A percentile compares a stretch with the other conserved stretches of the same genome.
Conservation (phyloP, 164 flowering plant genomes). For the Vitis rotundifolia region DNA sequence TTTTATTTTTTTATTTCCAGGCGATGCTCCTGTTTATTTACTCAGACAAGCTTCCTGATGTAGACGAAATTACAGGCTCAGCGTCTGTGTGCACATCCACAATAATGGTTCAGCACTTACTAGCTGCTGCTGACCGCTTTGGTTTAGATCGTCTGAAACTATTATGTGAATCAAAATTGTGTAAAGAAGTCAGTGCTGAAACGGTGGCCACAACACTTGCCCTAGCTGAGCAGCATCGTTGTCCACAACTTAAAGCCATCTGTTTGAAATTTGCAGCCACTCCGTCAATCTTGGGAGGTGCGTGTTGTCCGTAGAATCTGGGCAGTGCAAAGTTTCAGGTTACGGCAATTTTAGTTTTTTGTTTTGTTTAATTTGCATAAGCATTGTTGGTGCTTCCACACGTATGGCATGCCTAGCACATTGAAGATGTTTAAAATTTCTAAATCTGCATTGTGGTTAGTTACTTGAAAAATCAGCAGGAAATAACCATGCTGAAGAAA, state of each 20-base stretch:
- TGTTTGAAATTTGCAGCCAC: slow-evolving; percentile 79
- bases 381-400: not conserved
- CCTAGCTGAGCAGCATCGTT: slow-evolving; percentile 84
- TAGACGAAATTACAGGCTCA: slow-evolving; percentile 52
- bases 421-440: not conserved
- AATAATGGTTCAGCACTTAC: slow-evolving; percentile 76
- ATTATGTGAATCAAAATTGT: slow-evolving; percentile 78
- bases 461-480: no score
- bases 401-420: not conserved
- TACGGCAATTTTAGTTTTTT: slow-evolving; percentile 18
- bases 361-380: slow-evolving; percentile 5
- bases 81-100: slow-evolving; percentile 46
- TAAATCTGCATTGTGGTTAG: no score
- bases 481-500: no score
- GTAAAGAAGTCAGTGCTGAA: slow-evolving; percentile 62
- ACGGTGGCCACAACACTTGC: slow-evolving; percentile 89
- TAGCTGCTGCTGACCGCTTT: slow-evolving; percentile 89
- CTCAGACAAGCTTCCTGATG: slow-evolving; percentile 74
- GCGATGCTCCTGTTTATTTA: slow-evolving; percentile 83
- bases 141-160: slow-evolving; percentile 72
- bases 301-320: slow-evolving; percentile 39
- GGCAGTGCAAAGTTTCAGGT: slow-evolving; percentile 34
- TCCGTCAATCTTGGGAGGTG: slow-evolving; percentile 83
- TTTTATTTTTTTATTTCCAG: slow-evolving; percentile 38
- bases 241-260: slow-evolving; percentile 61